phyloP scores from a whole-genome alignment of 2,329 filamentous ascomycete genomes.

The Kalmusia sp. region DNA sequence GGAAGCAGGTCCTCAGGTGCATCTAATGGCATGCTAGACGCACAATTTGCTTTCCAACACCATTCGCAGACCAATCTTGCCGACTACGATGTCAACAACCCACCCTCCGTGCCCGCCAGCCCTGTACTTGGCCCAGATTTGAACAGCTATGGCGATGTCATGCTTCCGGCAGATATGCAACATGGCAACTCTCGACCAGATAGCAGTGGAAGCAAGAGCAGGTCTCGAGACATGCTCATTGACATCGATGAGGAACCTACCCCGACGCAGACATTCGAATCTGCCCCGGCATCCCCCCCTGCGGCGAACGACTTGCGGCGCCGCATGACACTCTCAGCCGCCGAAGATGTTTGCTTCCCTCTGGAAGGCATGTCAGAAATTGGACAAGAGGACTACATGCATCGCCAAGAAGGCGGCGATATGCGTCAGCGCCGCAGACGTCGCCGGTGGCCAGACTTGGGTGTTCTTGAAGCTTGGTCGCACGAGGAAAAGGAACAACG shows the following conservation, averaged over 20 bases:
- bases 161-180: conserved; percentile 71
- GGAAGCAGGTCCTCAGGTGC: conserved; percentile 38
- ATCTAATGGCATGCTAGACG: conserved; percentile 37
- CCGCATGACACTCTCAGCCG: conserved; percentile 63
- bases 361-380: conserved; percentile 79
- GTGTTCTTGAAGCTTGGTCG: conserved; percentile 87
- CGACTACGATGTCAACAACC: conserved; percentile 70
- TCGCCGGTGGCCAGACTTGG: conserved; percentile 84
- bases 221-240: conserved; percentile 56
- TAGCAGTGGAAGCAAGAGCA: conserved; percentile 21
- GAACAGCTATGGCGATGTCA: conserved; percentile 64
- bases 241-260: conserved; percentile 53
- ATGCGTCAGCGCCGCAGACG: conserved; percentile 54
- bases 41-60: conserved; percentile 34
- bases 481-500: conserved; percentile 87
- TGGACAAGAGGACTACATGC: conserved; percentile 74
- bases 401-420: conserved; percentile 54
- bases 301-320: conserved; percentile 34
- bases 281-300: conserved; percentile 31
- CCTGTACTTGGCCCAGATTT: conserved; percentile 61
- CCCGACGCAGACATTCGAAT: conserved; percentile 59
- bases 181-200: conserved; percentile 20
- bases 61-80: conserved; percentile 39
- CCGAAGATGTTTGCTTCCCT: conserved; percentile 94
- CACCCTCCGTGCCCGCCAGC: conserved; percentile 67